These are phyloP conservation scores for Lentinula novae-zelandiae DNA, from an alignment of 1,284 basidiomycete species.

Conservation along the genomic window DNA sequence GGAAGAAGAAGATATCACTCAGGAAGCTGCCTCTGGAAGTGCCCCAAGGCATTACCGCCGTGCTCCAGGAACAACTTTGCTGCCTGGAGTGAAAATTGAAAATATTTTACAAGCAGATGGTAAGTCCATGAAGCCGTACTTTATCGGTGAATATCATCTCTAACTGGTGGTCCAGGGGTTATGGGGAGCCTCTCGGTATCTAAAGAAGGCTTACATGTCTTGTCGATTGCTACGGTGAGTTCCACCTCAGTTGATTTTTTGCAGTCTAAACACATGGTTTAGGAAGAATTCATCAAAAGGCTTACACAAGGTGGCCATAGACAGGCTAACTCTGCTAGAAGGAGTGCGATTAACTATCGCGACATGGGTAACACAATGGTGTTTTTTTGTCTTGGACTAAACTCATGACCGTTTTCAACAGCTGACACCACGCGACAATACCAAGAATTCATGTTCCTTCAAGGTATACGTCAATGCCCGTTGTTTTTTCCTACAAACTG, in stretches of 20 bases:
- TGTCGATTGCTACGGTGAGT: constrained; percentile 69
- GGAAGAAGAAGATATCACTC: constrained; percentile 34
- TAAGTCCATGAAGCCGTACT: constrained; percentile 25
- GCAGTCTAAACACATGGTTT: not conserved
- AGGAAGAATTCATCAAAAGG: constrained; percentile 79
- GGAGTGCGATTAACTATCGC: constrained; percentile 55
- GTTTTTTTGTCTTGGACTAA: constrained; percentile 1
- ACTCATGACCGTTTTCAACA: constrained; percentile 23
- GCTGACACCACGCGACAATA: constrained; percentile 55
- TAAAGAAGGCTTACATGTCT: constrained; percentile 66
- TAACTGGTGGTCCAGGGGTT: constrained; percentile 33
- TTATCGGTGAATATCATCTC: not conserved
- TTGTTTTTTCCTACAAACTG: constrained; percentile 6
- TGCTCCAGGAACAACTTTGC: constrained; percentile 54
- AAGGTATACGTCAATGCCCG: constrained; percentile 37
- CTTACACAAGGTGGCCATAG: constrained; percentile 56
- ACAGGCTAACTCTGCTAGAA: constrained; percentile 48
- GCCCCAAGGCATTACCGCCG: constrained; percentile 40
- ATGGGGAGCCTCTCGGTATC: constrained; percentile 60
- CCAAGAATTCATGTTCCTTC: constrained; percentile 66
- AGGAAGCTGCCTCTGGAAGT: constrained; percentile 30
- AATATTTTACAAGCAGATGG: constrained; percentile 71
- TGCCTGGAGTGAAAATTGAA: constrained; percentile 60
- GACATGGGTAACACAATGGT: constrained; percentile 56
- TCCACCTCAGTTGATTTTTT: not conserved